phyloP scores from a whole-genome alignment of 306 rosid genomes.

The Cajanus cajan region DNA sequence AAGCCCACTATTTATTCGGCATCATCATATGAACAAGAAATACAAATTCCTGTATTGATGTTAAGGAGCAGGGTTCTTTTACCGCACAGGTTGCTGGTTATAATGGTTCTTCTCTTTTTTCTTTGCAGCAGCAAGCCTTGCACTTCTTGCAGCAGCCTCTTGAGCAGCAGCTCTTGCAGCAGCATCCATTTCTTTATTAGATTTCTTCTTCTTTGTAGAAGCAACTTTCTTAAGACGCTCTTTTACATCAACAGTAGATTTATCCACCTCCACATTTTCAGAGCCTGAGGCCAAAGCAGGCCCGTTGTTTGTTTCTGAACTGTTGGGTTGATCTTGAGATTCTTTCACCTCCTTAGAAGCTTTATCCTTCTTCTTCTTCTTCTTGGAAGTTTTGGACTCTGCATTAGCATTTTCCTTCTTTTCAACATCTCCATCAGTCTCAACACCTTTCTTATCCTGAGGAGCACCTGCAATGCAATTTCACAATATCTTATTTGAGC shows the following conservation, averaged over 20 bases:
- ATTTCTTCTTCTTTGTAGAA: slow-evolving; percentile 77
- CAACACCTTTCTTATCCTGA: slow-evolving; percentile 54
- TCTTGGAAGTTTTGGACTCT: slow-evolving; percentile 70
- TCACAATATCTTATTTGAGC: slow-evolving; percentile 5
- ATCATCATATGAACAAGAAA: slow-evolving; percentile 64
- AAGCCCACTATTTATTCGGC: slow-evolving; percentile 58
- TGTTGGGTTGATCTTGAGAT: slow-evolving; percentile 57
- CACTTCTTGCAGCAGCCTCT: slow-evolving; percentile 87
- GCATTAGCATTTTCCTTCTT: slow-evolving; percentile 55
- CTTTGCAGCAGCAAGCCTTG: slow-evolving; percentile 85
- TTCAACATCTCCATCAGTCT: slow-evolving; percentile 58
- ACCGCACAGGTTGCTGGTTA: slow-evolving; percentile 92
- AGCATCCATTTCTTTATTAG: slow-evolving; percentile 78
- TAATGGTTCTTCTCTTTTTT: slow-evolving; percentile 95
- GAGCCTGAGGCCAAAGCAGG: slow-evolving; percentile 41
- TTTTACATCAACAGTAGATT: slow-evolving; percentile 68
- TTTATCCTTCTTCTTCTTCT: slow-evolving; percentile 95
- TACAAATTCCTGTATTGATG: slow-evolving; percentile 55
- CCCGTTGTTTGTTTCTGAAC: slow-evolving; percentile 46
- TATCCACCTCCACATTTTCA: slow-evolving; percentile 59
- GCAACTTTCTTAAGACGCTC: slow-evolving; percentile 86
- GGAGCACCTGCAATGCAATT: slow-evolving; percentile 46
- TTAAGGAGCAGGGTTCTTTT: slow-evolving; percentile 34
- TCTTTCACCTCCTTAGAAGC: slow-evolving; percentile 78
- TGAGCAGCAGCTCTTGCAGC: slow-evolving; percentile 85